Conservation (phyloP, 176 grass and related monocot species). For the Hsuehochloa calcarea region DNA sequence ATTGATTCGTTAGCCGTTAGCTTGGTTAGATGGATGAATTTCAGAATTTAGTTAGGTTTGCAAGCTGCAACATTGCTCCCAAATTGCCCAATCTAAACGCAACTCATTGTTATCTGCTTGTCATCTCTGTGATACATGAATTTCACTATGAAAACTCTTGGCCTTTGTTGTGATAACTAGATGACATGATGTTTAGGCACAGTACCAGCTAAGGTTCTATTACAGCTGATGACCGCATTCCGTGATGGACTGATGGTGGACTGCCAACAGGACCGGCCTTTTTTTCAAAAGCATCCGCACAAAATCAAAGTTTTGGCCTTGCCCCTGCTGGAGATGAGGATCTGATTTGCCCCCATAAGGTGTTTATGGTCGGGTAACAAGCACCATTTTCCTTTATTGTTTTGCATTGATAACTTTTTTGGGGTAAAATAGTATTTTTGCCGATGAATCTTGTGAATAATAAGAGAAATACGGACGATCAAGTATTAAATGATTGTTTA, state of each 20-base stretch:
- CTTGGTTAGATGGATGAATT: too few relatives aligned
- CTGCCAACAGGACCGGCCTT: conserved; percentile 67
- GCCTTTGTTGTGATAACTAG: conserved; percentile 21
- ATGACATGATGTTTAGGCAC: conserved; percentile 57
- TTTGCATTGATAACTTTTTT: not conserved
- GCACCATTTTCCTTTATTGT: not conserved
- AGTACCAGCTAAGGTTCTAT: conserved; percentile 85
- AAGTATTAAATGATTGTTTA: too few relatives aligned
- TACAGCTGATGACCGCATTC: conserved; percentile 82
- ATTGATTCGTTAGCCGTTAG: too few relatives aligned
- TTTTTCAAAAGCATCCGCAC: conserved; percentile 69
- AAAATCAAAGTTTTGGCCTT: conserved; percentile 76
- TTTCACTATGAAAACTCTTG: not conserved
- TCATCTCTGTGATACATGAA: too few relatives aligned
- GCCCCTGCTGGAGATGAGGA: conserved; percentile 85
- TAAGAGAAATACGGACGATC: too few relatives aligned
- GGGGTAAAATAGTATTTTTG: not conserved
- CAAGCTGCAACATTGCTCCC: too few relatives aligned
- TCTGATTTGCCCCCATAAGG: conserved; percentile 90
- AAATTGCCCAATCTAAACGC: too few relatives aligned
- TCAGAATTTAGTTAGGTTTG: too few relatives aligned
- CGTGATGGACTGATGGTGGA: conserved; percentile 75
- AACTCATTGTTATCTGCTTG: too few relatives aligned
- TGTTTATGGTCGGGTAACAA: conserved; percentile 68
- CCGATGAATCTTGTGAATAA: too few relatives aligned